These are phyloP conservation scores for Termitomyces sp. DNA, from an alignment of 768 basidiomycete genomes.

Conservation along the genomic window DNA sequence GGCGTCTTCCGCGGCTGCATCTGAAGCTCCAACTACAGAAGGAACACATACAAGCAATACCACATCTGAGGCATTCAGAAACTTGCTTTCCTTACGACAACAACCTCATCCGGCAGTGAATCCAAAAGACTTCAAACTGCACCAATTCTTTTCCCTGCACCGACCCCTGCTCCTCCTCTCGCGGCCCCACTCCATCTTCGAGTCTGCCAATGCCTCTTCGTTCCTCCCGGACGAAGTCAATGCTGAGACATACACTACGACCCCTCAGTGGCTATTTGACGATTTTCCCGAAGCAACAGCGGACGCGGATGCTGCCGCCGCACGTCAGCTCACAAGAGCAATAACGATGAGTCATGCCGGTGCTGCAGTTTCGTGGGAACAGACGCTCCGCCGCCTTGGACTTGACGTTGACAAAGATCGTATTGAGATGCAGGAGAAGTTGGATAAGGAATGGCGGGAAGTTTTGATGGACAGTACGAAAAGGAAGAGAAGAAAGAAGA, in stretches of 20 bases:
- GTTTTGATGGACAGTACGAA: slow-evolving; percentile 77
- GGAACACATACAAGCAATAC: background rate
- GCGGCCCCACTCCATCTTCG: slow-evolving; percentile 55
- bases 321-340: slow-evolving; percentile 74
- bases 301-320: slow-evolving; percentile 78
- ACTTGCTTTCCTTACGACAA: slow-evolving; percentile 11
- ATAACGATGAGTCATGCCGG: slow-evolving; percentile 66
- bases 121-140: slow-evolving; percentile 71
- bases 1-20: slow-evolving; percentile 6
- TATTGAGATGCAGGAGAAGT: slow-evolving; percentile 48
- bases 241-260: slow-evolving; percentile 15
- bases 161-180: slow-evolving; percentile 72
- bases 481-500: slow-evolving; percentile 88
- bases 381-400: slow-evolving; percentile 61
- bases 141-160: slow-evolving; percentile 83
- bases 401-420: slow-evolving; percentile 49
- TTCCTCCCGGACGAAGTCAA: slow-evolving; percentile 12
- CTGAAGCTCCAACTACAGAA: slow-evolving; percentile 14
- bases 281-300: slow-evolving; percentile 48
- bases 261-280: slow-evolving; percentile 29
- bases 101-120: slow-evolving; percentile 53
- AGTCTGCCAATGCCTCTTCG: slow-evolving; percentile 25
- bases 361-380: slow-evolving; percentile 65
- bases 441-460: slow-evolving; percentile 56
- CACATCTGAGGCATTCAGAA: background rate